Evolutionary conservation across 139 green algal species (phyloP).

Genomic region (Chlorella sorokiniana): DNA sequence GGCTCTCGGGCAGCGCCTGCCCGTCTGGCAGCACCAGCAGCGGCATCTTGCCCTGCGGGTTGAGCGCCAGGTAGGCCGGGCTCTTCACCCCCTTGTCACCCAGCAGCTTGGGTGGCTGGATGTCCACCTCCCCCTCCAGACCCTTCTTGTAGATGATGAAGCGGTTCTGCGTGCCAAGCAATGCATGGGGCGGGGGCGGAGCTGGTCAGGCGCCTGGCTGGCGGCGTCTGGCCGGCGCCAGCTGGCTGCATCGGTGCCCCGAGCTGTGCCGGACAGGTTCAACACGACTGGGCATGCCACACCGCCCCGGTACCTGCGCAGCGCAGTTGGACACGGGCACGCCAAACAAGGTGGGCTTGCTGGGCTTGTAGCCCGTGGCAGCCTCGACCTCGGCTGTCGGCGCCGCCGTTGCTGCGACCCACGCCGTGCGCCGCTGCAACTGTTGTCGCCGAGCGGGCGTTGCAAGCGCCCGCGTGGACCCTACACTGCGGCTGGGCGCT

Average conservation of each 20-base stretch:
- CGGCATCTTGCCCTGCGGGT: slow-evolving; percentile 78
- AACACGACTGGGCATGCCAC: no score
- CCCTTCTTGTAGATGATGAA: slow-evolving; percentile 71
- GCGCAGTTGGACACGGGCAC: slow-evolving; percentile 71
- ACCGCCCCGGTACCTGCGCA: no score
- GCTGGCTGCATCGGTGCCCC: no score
- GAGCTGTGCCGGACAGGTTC: no score
- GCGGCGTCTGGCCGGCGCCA: no score
- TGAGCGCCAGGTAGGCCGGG: slow-evolving; percentile 39
- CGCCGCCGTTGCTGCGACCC: background rate
- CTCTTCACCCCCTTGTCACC: slow-evolving; percentile 60
- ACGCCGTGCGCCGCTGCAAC: background rate
- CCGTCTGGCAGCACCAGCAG: slow-evolving; percentile 70
- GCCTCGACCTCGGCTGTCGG: background rate
- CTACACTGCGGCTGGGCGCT: background rate
- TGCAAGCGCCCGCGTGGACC: background rate
- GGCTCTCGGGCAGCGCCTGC: slow-evolving; percentile 62
- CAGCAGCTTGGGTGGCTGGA: slow-evolving; percentile 54
- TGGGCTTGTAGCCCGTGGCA: background rate
- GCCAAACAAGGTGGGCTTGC: slow-evolving; percentile 63
- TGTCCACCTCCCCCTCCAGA: slow-evolving; percentile 64
- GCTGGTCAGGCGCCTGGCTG: no score
- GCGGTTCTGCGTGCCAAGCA: slow-evolving; percentile 21
- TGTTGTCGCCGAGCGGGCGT: background rate
- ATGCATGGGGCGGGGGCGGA: background rate